Evolutionary conservation across 371 early-diverging fungal species (phyloP), one percentile per base, ranked within the genome.

Genomic region (Furculomyces boomerangus): DNA sequence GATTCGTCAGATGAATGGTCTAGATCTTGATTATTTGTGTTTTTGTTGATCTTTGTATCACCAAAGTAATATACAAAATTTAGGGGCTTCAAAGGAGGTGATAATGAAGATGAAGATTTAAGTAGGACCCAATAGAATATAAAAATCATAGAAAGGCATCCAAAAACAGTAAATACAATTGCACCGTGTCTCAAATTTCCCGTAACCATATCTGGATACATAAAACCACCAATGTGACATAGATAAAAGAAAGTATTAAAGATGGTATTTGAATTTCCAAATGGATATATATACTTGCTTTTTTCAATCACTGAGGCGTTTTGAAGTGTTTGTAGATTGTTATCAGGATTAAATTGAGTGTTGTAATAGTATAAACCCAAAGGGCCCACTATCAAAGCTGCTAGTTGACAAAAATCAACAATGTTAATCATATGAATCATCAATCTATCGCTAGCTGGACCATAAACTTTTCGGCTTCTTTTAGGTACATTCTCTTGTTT

Each of bases 401-500:
- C 3, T 10, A 32, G 5, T 39, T 51, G 52, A 32, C 5, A 31
- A 8, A 51, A 20, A 24, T 51, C 52, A 3, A 51, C 22, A 13
- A 51, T 10, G 22, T 32, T 30, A 13, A 51, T 20, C 7, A 30
- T 20, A 51, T 31, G 37, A 2, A 13, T 7, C 30, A 51, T 30
- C 22, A 37, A 3, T 28, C 52, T 28, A 20, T 51, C 52, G 35
- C 25, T 13, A 14, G 29, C 44, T 22, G 57, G 35, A 16, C 47
- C 52, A 2, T 30, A 50, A 16, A 32, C 47, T 2, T 48, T 53
- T 48, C 61, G 67, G 50, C 62, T 61, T 10, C 57, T 64, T 30
- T 66, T 66, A 35, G 60, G 59, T 26, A 64, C 67, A 0, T 64
- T 63, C 30, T 63, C 62, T 5, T 60, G 50, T 10, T 39, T 56